These are phyloP conservation scores for Laetiporus sulphureus DNA, from an alignment of 1,284 basidiomycete genomes.

Conservation along the genomic window DNA sequence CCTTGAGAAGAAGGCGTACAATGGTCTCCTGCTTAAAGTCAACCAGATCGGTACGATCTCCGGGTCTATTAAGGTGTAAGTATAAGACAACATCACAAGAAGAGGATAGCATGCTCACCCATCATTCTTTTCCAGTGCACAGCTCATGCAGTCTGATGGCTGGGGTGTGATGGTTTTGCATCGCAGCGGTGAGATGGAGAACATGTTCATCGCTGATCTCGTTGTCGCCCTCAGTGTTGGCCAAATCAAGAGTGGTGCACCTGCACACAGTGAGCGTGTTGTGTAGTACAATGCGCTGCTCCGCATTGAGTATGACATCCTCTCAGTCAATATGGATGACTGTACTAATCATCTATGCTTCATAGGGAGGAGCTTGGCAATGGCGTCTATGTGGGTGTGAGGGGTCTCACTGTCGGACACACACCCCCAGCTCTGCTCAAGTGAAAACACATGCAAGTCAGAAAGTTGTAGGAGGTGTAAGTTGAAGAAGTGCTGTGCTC, in stretches of 20 bases:
- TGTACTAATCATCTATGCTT: conserved; percentile 1
- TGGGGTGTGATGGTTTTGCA: conserved; percentile 99
- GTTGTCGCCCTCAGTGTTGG: conserved; percentile 90
- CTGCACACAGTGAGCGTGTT: conserved; percentile 88
- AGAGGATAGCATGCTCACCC: too few species aligned
- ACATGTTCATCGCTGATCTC: conserved; percentile 96
- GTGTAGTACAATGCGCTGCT: conserved; percentile 90
- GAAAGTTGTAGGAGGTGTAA: conserved; percentile 2
- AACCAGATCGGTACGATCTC: conserved; percentile 99
- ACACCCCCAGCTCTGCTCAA: conserved; percentile 70
- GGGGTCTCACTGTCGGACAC: conserved; percentile 74
- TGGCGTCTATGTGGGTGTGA: conserved; percentile 70
- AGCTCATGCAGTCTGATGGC: conserved; percentile 92
- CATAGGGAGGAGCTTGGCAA: conserved; percentile 74
- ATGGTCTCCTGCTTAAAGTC: conserved; percentile 97
- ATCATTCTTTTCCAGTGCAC: conserved; percentile 55
- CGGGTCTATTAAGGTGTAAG: conserved; percentile 93
- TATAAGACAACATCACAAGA: too few species aligned
- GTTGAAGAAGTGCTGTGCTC: background rate
- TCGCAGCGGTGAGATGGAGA: conserved; percentile 95
- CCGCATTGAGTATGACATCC: conserved; percentile 74
- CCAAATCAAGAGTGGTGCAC: conserved; percentile 98
- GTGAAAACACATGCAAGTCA: conserved; percentile 23
- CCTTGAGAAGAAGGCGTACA: conserved; percentile 99
- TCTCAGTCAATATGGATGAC: conserved; percentile 1